Conservation (phyloP, 2,329 filamentous ascomycete species). For the Pseudogymnoascus sp. region DNA sequence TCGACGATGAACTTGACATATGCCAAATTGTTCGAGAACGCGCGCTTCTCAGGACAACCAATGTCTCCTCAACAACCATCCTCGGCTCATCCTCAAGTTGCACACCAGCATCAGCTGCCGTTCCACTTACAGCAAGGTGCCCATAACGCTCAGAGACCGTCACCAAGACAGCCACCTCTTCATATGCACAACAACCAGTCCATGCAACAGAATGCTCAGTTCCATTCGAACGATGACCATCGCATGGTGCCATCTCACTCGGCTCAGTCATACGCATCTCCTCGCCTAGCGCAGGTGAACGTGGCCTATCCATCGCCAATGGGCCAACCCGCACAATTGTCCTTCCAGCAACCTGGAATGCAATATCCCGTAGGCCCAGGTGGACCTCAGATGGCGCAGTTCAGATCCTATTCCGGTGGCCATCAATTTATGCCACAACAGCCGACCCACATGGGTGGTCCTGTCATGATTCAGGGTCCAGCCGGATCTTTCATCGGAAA, state of each 20-base stretch:
- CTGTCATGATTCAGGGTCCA: constrained; percentile 76
- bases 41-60: constrained; percentile 45
- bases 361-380: constrained; percentile 61
- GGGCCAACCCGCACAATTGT: constrained; percentile 59
- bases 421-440: constrained; percentile 66
- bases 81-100: constrained; percentile 61
- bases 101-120: constrained; percentile 77
- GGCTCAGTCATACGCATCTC: constrained; percentile 77
- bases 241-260: constrained; percentile 84
- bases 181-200: constrained; percentile 63
- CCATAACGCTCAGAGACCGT: constrained; percentile 57
- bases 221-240: constrained; percentile 71
- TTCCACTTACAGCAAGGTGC: constrained; percentile 71
- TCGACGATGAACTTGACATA: constrained; percentile 61
- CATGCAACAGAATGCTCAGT: constrained; percentile 55
- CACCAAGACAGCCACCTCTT: constrained; percentile 68
- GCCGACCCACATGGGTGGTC: constrained; percentile 59
- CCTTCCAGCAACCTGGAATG: constrained; percentile 64
- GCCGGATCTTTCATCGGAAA: constrained; percentile 63
- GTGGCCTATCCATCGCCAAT: constrained; percentile 67
- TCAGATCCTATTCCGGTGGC: constrained; percentile 62
- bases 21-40: constrained; percentile 67
- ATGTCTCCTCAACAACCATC: constrained; percentile 60
- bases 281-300: constrained; percentile 62
- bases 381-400: constrained; percentile 61